Conservation (phyloP, 305 asterid genomes). For the Fraxinus dipetala region DNA sequence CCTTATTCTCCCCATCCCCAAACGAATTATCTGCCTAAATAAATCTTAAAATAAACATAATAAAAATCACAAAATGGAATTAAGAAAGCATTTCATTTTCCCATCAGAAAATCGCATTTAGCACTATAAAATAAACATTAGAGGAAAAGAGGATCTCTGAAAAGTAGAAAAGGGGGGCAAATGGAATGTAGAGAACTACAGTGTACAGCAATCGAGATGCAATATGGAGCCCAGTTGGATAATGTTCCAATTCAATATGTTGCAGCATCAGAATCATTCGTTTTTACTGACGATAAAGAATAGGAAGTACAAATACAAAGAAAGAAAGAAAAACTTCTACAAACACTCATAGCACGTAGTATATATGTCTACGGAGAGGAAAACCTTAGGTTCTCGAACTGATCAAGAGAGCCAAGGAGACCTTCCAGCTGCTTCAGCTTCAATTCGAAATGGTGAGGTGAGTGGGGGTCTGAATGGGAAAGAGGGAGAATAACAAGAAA, state of each 20-base stretch:
- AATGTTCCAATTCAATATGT: constrained; percentile 90
- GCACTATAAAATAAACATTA: background rate
- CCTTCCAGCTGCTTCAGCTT: constrained; percentile 78
- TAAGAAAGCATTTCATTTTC: background rate
- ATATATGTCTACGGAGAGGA: background rate
- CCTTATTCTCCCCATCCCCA: constrained; percentile 77
- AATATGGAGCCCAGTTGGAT: constrained; percentile 93
- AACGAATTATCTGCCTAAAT: constrained; percentile 81
- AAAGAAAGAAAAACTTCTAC: background rate
- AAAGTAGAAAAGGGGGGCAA: constrained; percentile 1
- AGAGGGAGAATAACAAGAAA: background rate
- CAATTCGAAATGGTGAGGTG: constrained; percentile 33
- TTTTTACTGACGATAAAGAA: background rate
- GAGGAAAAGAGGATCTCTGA: constrained; percentile 12
- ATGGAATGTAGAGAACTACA: constrained; percentile 32
- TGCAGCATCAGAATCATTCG: constrained; percentile 7
- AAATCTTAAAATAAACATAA: constrained; percentile 15
- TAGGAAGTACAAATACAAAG: background rate
- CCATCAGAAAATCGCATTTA: constrained; percentile 2
- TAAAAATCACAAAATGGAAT: background rate
- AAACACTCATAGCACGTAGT: background rate
- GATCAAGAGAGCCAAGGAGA: constrained; percentile 63
- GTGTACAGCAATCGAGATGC: constrained; percentile 87
- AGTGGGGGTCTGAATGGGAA: background rate
- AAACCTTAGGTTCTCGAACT: constrained; percentile 65